A percentile compares a stretch with the other conserved stretches of the same genome.
Evolutionary conservation across 192 early-diverging fungal genomes (phyloP).

Genomic region (Gonapodya prolifera): DNA sequence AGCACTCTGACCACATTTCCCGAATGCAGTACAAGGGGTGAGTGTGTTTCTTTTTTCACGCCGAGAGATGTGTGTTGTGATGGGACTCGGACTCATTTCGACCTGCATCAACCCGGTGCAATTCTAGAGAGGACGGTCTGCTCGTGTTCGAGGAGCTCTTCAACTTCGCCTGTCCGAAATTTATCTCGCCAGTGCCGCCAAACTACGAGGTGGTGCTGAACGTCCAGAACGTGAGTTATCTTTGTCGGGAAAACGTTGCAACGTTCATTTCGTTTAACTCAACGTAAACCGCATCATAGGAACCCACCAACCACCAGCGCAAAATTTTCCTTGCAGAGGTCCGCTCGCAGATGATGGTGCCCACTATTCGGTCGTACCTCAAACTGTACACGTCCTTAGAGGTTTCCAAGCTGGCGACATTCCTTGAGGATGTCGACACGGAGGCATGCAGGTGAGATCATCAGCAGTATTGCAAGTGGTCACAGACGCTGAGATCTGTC

Average conservation of each 20-base stretch:
- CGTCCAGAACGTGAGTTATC: constrained; percentile 13
- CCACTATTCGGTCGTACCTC: constrained; percentile 83
- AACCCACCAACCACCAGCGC: constrained; percentile 68
- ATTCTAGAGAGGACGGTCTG: constrained; percentile 68
- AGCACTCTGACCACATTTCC: constrained; percentile 80
- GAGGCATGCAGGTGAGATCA: constrained; percentile 49
- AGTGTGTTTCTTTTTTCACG: constrained; percentile 5
- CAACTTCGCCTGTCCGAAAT: constrained; percentile 85
- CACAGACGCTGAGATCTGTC: background rate
- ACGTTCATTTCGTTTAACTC: background rate
- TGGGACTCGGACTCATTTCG: constrained; percentile 6
- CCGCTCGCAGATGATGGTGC: constrained; percentile 66
- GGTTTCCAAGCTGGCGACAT: constrained; percentile 73
- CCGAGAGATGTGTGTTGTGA: background rate
- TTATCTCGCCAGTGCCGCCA: constrained; percentile 79
- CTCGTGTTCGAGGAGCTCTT: constrained; percentile 79
- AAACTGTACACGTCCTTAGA: constrained; percentile 92
- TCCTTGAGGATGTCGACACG: constrained; percentile 65
- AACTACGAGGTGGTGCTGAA: constrained; percentile 58
- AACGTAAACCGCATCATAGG: constrained; percentile 11
- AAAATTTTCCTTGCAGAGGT: constrained; percentile 80
- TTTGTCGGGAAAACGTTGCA: background rate
- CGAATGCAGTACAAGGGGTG: constrained; percentile 67
- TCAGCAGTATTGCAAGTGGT: background rate
- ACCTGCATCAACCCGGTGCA: constrained; percentile 29